These are phyloP conservation scores for Harringtonia aguacate DNA, from an alignment of 2,329 filamentous ascomycete genomes.

Conservation along the genomic window DNA sequence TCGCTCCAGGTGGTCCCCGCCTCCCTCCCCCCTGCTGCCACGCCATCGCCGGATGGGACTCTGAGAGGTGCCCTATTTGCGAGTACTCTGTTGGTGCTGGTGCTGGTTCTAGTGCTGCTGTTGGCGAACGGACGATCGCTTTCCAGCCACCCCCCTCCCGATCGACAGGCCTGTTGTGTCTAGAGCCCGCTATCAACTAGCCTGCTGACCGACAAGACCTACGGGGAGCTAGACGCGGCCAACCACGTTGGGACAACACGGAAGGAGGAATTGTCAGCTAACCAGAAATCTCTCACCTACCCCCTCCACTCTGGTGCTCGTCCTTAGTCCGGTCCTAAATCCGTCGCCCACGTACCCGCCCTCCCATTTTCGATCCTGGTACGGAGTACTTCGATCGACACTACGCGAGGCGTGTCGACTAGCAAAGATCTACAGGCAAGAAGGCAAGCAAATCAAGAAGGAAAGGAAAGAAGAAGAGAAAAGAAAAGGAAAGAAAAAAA, in stretches of 20 bases:
- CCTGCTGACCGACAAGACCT: neutral
- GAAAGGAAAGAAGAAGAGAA: too few relatives aligned
- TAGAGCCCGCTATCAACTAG: neutral
- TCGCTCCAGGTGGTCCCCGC: too few relatives aligned
- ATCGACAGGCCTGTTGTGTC: slow-evolving; percentile 3
- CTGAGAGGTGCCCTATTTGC: neutral
- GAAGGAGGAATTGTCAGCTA: neutral
- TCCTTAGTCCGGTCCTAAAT: neutral
- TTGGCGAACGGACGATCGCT: too few relatives aligned
- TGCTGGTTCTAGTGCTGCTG: too few relatives aligned
- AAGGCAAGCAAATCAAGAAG: too few relatives aligned
- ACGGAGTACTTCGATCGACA: too few relatives aligned
- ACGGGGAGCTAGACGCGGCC: neutral
- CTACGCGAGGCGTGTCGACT: too few relatives aligned
- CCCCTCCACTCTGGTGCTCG: neutral
- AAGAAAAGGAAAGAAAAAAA: too few relatives aligned
- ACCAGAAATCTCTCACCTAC: neutral
- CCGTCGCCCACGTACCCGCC: neutral
- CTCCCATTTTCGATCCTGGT: neutral
- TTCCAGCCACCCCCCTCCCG: neutral
- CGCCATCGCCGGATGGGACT: slow-evolving; percentile 2
- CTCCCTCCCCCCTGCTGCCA: too few relatives aligned
- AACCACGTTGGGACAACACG: slow-evolving; percentile 2
- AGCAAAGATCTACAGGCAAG: too few relatives aligned
- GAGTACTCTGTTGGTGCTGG: neutral